Percentiles rank a stretch among this genome's conserved stretches.
Evolutionary conservation across 257 asterid species (phyloP).

Genomic region (Solanum pennellii): DNA sequence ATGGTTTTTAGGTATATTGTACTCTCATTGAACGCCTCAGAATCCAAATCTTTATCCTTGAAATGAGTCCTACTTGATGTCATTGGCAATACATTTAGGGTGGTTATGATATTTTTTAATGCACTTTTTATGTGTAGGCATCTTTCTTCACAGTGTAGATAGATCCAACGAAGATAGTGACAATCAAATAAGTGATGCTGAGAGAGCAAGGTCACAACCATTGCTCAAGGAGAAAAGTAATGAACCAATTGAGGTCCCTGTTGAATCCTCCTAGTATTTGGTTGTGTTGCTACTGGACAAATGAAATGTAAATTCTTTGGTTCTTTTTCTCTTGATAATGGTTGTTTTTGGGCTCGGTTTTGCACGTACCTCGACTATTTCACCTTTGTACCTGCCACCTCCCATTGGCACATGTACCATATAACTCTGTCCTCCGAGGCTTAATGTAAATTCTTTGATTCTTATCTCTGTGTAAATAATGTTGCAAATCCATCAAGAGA

Average conservation of each 20-base stretch:
- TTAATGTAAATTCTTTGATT: not conserved
- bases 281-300: not conserved
- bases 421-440: not conserved
- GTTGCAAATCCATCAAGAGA: not conserved
- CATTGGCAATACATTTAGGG: not conserved
- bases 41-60: not conserved
- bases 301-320: not conserved
- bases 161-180: conserved; percentile 56
- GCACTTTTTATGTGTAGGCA: conserved; percentile 27
- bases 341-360: not conserved
- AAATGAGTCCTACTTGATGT: not conserved
- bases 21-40: not conserved
- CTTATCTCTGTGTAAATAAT: not conserved
- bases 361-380: not conserved
- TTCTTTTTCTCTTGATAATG: not conserved
- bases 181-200: conserved; percentile 10
- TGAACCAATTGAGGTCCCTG: conserved; percentile 11
- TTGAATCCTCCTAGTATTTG: not conserved
- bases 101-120: not conserved
- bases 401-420: not conserved
- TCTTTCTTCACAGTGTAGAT: conserved; percentile 64
- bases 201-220: conserved; percentile 42
- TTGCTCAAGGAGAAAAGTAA: conserved; percentile 45
- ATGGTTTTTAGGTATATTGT: conserved; percentile 63
- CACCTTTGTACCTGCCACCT: not conserved